A percentile compares a stretch with the other conserved stretches of the same genome.
phyloP scores from a whole-genome alignment of 2,329 filamentous ascomycete genomes.

The Pezicula carpinea region DNA sequence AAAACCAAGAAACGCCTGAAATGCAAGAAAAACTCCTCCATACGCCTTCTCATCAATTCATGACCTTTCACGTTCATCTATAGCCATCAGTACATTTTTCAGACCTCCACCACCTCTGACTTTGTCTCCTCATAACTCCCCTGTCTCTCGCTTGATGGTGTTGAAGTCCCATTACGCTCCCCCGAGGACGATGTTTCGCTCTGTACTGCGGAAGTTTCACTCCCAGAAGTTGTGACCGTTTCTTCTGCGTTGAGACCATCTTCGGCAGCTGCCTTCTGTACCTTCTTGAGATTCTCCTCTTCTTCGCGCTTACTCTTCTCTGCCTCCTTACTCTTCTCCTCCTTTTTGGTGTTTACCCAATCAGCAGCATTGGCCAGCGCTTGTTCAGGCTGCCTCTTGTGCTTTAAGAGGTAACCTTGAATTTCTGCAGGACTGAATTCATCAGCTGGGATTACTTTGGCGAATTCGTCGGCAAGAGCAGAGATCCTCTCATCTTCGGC shows the following conservation, averaged over 20 bases:
- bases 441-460: constrained; percentile 43
- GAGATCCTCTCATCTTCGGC: constrained; percentile 14
- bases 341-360: constrained; percentile 48
- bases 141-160: too few species aligned
- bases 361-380: constrained; percentile 47
- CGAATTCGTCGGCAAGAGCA: constrained; percentile 47
- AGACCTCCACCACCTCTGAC: too few species aligned
- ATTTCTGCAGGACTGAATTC: constrained; percentile 59
- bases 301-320: constrained; percentile 22
- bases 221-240: constrained; percentile 3
- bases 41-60: too few species aligned
- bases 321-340: constrained; percentile 38
- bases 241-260: constrained; percentile 11
- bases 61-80: too few species aligned
- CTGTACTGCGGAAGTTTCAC: too few species aligned
- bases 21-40: too few species aligned
- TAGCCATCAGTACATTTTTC: too few species aligned
- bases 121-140: too few species aligned
- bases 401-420: constrained; percentile 59
- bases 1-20: too few species aligned
- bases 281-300: constrained; percentile 14
- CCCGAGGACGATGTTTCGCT: too few species aligned
- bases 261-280: constrained; percentile 15
- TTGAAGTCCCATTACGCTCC: too few species aligned
- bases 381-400: constrained; percentile 51